These are phyloP conservation scores for Carex sylvatica DNA, from an alignment of 202 grass and related monocot species.

Conservation along the genomic window DNA sequence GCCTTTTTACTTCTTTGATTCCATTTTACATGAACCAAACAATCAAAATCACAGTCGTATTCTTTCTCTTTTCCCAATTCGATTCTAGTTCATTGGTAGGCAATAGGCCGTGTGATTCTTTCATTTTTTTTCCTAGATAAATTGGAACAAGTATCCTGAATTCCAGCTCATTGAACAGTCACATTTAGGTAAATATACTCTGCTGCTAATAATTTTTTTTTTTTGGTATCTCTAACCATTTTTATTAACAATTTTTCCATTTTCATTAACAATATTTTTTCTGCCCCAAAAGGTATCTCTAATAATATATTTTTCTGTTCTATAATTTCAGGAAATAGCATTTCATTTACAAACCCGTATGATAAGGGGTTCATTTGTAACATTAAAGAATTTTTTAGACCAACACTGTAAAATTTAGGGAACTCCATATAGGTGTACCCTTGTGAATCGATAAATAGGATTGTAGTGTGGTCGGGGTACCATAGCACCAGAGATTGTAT, in stretches of 20 bases:
- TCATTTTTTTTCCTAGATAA: constrained; percentile 80
- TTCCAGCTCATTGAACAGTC: constrained; percentile 61
- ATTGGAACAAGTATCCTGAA: constrained; percentile 97
- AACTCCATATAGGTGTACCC: constrained; percentile 28
- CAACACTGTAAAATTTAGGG: constrained; percentile 29
- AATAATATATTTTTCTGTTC: constrained; percentile 6
- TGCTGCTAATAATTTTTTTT: background rate
- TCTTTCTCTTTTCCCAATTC: constrained; percentile 45
- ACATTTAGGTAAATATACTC: constrained; percentile 53
- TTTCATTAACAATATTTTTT: background rate
- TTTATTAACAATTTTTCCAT: background rate
- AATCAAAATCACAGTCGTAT: constrained; percentile 15
- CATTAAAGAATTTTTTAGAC: constrained; percentile 71
- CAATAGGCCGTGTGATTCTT: constrained; percentile 32
- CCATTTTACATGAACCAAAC: background rate
- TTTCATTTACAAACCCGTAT: constrained; percentile 79
- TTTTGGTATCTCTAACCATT: too few species aligned
- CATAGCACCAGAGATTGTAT: background rate
- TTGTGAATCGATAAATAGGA: constrained; percentile 9
- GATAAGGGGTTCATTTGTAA: constrained; percentile 77
- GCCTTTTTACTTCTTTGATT: constrained; percentile 67
- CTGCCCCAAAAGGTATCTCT: background rate
- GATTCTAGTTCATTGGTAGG: constrained; percentile 22
- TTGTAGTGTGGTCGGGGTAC: background rate
- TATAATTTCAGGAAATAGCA: constrained; percentile 40